Conservation (phyloP, 495 filamentous ascomycete genomes). For the Neurospora sp. region DNA sequence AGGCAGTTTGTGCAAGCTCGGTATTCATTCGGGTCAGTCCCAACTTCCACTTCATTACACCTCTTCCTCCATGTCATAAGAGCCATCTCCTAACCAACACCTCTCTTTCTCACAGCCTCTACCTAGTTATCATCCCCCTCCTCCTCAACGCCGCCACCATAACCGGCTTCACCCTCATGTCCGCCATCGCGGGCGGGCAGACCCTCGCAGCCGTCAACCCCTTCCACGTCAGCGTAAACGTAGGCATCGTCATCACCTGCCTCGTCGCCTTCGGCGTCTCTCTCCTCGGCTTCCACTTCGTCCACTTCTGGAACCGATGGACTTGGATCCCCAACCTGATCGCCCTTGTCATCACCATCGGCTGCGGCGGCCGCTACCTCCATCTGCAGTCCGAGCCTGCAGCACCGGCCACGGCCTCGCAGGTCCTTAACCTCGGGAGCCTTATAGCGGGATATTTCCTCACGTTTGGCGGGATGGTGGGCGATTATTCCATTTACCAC, state of each 20-base stretch:
- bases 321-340: constrained; percentile 46
- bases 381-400: constrained; percentile 19
- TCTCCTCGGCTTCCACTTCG: constrained; percentile 40
- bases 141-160: constrained; percentile 33
- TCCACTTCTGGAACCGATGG: constrained; percentile 46
- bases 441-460: constrained; percentile 35
- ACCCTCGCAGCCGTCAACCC: constrained; percentile 36
- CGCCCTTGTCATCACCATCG: constrained; percentile 38
- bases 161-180: constrained; percentile 33
- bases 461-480: constrained; percentile 31
- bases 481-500: constrained; percentile 35
- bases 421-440: constrained; percentile 22
- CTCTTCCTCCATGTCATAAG: not conserved
- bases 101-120: constrained; percentile 11
- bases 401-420: constrained; percentile 13
- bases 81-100: not conserved
- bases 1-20: constrained; percentile 47
- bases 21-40: constrained; percentile 42
- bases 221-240: constrained; percentile 34
- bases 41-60: not conserved
- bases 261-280: constrained; percentile 36
- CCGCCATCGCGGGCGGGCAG: constrained; percentile 31
- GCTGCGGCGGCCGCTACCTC: constrained; percentile 36
- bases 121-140: constrained; percentile 29
- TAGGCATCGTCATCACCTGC: constrained; percentile 42